Base-by-base conservation (phyloP, 2,329 filamentous ascomycete genomes). In the Neopestalotiopsis sp. region DNA sequence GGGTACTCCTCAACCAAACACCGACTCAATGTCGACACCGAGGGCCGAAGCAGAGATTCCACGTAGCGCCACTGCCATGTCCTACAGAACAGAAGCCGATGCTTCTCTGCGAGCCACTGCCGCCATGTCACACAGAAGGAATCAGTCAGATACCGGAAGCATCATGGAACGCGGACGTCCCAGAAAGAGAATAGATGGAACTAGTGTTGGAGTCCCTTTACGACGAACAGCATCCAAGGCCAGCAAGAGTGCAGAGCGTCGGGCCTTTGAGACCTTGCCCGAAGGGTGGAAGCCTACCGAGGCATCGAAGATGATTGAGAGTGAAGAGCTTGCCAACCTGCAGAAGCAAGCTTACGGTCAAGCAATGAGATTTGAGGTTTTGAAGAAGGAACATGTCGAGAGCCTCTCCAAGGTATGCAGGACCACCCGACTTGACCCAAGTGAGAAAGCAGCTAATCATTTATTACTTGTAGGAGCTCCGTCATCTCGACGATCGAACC, bases 401-500 rank as follows among this genome's bases (percentile, higher is more conserved):
- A 81, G 83, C 20, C 83, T 94, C 5, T 92, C 91, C 17, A 88
- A 87, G 79, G 88, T 89, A 81, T 74, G 82, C 70, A 64, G 40
- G n/a, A 40, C 24, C 24, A 34, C 4, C 34, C 13, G 57, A 10
- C 7, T 13, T 17, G 38, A 7, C 9, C 24, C 32, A 56, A 38
- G 30, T 14, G 13, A 34, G 45, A 49, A 42, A 42, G n/a, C 14
- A 28, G 30, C 34, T 20, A 28, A 17, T 40, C 12, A 28, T 66
- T 70, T 73, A 73, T 72, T n/a, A 40, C 53, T 49, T 34, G 30
- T 72, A 91, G 88, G 93, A 95, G 81, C 89, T 94, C 67, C 89
- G 90, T 64, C 89, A 87, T 69, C 84, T 95, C n/a, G 92, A 95
- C 74, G 91, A 94, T 76, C 89, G 92, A 68, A 92, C 91, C 67